Evolutionary conservation across 2,329 filamentous ascomycete species (phyloP), one percentile per base, ranked within the genome.

Genomic region (Calycina herbarum): DNA sequence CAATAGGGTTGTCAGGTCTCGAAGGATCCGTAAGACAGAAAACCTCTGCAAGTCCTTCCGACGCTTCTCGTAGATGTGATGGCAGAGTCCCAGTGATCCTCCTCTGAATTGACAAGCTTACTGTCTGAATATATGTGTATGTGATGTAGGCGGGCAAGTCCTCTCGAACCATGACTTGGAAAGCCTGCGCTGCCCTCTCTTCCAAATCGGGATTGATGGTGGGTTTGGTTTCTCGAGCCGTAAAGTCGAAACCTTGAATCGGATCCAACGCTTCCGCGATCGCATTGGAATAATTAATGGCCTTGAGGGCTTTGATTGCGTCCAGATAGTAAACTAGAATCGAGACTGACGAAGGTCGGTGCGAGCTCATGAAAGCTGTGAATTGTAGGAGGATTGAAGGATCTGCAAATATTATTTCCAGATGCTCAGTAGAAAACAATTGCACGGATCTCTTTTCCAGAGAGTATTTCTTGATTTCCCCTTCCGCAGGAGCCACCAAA

Each of bases 11-110:
- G 67, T 92, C 91, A 1, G 83, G 80, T 65, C 89, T 81, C 1
- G 88, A 90, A 8, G 91, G 89, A 74, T 94, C 91, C 0, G 89
- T 91, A 63, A 93, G 76, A 73, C 90, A 93, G 71, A 93, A 93
- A 0, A 92, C 89, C 74, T 93, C 90, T 0, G 89, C 90, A 66
- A 93, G 76, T 0, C 89, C 90, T 75, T 93, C 89, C 0, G 89
- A 90, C n/a, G 89, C 84, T 57, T 90, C 87, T 56, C 85, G 82
- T 29, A 92, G 78, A 70, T 89, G 82, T 1, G 83, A 79, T 1
- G 89, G 86, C 29, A 92, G 76, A 1, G 85, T 90, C 3, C 89
- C 88, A 0, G 87, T 89, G 27, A 93, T 86, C 24, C 89, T 83
- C 67, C 86, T 82, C 68, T 86, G 85, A 45, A 93, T 88, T 31